phyloP scores from a whole-genome alignment of 192 early-diverging fungal species.

The Backusella sp. region DNA sequence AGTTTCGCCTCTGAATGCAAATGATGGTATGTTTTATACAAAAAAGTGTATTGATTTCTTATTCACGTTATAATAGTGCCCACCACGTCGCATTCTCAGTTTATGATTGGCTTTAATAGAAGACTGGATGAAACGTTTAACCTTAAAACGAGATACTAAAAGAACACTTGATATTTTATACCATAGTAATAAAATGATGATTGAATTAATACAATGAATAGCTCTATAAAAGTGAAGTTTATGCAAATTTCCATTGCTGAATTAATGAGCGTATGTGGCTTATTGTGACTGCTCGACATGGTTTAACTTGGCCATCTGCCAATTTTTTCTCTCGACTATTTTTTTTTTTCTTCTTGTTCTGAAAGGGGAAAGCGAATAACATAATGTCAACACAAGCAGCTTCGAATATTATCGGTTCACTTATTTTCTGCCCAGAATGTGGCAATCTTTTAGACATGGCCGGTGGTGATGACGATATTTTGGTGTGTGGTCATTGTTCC shows the following conservation, averaged over 20 bases:
- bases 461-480: slow-evolving; percentile 69
- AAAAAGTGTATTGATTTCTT: no score
- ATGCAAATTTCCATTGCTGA: neutral
- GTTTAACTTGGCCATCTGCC: neutral
- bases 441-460: slow-evolving; percentile 89
- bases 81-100: neutral
- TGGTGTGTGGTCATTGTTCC: slow-evolving; percentile 83
- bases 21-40: no score
- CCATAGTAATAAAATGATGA: no score
- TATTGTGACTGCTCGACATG: neutral
- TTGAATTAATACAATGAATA: neutral
- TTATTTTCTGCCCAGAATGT: slow-evolving; percentile 91
- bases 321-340: neutral
- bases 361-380: neutral
- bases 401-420: slow-evolving; percentile 55
- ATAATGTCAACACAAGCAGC: slow-evolving; percentile 15
- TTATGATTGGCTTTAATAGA: neutral
- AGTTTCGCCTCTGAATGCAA: no score
- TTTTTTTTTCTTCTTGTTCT: neutral
- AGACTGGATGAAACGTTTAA: neutral
- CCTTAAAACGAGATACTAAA: no score
- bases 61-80: neutral
- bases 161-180: no score
- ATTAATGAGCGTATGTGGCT: neutral
- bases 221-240: neutral